A percentile compares a stretch with the other conserved stretches of the same genome.
Conservation (phyloP, 495 filamentous ascomycete species). For the Lasiosphaeria hispida region DNA sequence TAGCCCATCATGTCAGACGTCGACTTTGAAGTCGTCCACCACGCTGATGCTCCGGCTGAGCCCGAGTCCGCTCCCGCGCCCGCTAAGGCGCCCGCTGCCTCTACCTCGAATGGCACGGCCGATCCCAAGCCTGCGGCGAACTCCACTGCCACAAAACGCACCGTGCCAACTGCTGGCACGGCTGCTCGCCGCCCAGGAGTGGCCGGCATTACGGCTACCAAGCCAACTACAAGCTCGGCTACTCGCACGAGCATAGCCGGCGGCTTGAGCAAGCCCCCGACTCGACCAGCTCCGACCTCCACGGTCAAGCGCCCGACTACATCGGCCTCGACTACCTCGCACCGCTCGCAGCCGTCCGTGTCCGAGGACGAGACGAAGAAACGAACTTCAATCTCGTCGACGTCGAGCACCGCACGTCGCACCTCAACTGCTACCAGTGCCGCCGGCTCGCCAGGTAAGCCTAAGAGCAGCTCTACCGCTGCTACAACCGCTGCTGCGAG, state of each 20-base stretch:
- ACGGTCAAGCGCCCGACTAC: slow-evolving; percentile 37
- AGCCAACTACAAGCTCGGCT: slow-evolving; percentile 38
- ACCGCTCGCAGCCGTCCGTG: slow-evolving; percentile 43
- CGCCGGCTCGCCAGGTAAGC: slow-evolving; percentile 41
- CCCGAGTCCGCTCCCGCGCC: slow-evolving; percentile 25
- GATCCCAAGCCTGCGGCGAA: slow-evolving; percentile 31
- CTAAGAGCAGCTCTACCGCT: slow-evolving; percentile 30
- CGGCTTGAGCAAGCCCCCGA: slow-evolving; percentile 38
- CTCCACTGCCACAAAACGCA: slow-evolving; percentile 30
- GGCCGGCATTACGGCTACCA: slow-evolving; percentile 31
- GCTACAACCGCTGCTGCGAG: slow-evolving; percentile 38
- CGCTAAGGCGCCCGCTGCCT: slow-evolving; percentile 19
- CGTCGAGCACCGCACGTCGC: slow-evolving; percentile 13
- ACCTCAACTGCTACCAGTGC: slow-evolving; percentile 17
- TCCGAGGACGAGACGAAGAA: slow-evolving; percentile 50
- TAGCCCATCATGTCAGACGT: slow-evolving; percentile 44
- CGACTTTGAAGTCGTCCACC: slow-evolving; percentile 43
- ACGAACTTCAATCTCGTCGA: slow-evolving; percentile 24
- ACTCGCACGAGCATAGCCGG: slow-evolving; percentile 33
- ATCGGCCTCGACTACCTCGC: slow-evolving; percentile 31
- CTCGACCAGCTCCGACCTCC: slow-evolving; percentile 33
- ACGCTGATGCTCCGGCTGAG: slow-evolving; percentile 34
- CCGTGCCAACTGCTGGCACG: slow-evolving; percentile 14
- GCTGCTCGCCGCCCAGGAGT: slow-evolving; percentile 16
- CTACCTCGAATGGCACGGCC: slow-evolving; percentile 30